phyloP scores from a whole-genome alignment of 1,284 basidiomycete species.

The Caloboletus inedulis region DNA sequence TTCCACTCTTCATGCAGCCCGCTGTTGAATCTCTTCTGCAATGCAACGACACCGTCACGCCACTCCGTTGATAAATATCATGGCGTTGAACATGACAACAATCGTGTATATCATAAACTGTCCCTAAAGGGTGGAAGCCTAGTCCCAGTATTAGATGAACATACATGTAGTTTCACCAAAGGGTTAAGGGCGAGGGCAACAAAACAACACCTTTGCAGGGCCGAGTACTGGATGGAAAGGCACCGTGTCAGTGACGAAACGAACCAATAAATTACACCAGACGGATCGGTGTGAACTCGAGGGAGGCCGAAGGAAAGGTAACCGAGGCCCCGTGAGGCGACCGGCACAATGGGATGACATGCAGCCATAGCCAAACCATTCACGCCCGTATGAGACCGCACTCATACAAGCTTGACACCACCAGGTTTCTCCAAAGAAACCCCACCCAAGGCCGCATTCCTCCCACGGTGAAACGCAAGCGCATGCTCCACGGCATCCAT shows the following conservation, averaged over 20 bases:
- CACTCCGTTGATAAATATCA: background rate
- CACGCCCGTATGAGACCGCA: background rate
- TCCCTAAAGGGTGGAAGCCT: background rate
- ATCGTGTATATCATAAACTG: background rate
- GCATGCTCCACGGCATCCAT: slow-evolving; percentile 78
- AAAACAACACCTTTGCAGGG: background rate
- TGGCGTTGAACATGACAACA: background rate
- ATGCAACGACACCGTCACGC: background rate
- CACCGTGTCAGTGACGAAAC: background rate
- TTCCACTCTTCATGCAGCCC: background rate
- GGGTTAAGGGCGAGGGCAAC: background rate
- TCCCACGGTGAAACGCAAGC: slow-evolving; percentile 52
- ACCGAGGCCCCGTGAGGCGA: background rate
- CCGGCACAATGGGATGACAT: background rate
- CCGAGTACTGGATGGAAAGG: background rate
- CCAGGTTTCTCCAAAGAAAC: slow-evolving; percentile 9
- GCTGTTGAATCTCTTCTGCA: background rate
- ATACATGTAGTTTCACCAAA: slow-evolving; percentile 1
- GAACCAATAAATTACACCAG: background rate
- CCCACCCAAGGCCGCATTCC: slow-evolving; percentile 17
- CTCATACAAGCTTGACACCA: slow-evolving; percentile 15
- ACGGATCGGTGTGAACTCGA: background rate
- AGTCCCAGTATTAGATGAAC: slow-evolving; percentile 5
- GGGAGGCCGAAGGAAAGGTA: background rate
- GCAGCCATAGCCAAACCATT: background rate